A percentile compares a stretch with the other conserved stretches of the same genome.
phyloP scores from a whole-genome alignment of 805 yeast species.

The Candida argentea region DNA sequence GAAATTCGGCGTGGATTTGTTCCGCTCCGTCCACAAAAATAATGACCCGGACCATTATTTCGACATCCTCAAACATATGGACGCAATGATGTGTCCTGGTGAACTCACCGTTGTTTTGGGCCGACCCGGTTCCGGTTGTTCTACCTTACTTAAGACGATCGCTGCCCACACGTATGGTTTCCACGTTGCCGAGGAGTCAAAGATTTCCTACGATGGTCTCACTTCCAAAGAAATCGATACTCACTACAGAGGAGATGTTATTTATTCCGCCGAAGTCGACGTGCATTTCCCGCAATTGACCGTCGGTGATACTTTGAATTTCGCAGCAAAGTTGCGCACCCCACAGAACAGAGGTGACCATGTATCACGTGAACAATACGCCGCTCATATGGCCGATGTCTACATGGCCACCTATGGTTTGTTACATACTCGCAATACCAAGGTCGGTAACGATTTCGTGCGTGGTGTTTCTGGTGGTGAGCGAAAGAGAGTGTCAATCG shows the following conservation, averaged over 20 bases:
- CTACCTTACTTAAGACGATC: constrained; percentile 29
- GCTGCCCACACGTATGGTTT: constrained; percentile 30
- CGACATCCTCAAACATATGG: constrained; percentile 26
- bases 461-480: constrained; percentile 84
- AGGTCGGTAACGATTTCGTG: constrained; percentile 51
- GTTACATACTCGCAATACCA: constrained; percentile 47
- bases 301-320: constrained; percentile 46
- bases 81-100: constrained; percentile 27
- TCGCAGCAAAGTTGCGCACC: constrained; percentile 44
- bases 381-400: constrained; percentile 11
- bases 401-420: constrained; percentile 35
- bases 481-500: constrained; percentile 74
- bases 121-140: constrained; percentile 34
- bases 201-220: constrained; percentile 25
- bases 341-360: constrained; percentile 25
- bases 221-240: constrained; percentile 17
- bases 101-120: constrained; percentile 32
- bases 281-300: constrained; percentile 46
- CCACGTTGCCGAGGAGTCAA: constrained; percentile 21
- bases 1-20: constrained; percentile 9
- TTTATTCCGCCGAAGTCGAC: constrained; percentile 44
- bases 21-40: constrained; percentile 8
- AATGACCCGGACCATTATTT: constrained; percentile 16
- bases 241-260: constrained; percentile 27
- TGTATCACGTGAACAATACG: constrained; percentile 17